These are phyloP conservation scores for Acanthamoeba lugdunensis DNA, from an alignment of 208 protist species.

Conservation along the genomic window DNA sequence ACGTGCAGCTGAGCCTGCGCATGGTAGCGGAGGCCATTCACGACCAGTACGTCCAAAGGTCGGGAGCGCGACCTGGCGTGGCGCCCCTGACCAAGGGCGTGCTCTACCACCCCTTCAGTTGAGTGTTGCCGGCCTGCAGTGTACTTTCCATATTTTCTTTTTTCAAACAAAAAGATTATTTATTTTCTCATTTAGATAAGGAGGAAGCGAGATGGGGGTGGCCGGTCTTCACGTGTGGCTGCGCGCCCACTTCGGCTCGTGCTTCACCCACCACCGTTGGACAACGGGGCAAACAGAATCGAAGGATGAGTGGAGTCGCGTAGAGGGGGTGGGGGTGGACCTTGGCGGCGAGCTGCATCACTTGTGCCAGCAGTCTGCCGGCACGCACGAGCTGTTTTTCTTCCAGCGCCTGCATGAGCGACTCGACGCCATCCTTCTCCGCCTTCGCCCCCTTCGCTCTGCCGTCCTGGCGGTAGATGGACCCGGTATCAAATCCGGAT, in stretches of 20 bases:
- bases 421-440: constrained; percentile 2
- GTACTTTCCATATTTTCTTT: not conserved
- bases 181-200: no score
- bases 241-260: not conserved
- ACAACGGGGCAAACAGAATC: not conserved
- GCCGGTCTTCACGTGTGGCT: constrained; percentile 39
- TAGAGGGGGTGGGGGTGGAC: constrained; percentile 19
- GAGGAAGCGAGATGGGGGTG: constrained; percentile 30
- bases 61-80: constrained; percentile 15
- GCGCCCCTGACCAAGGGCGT: constrained; percentile 28
- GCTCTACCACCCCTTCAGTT: constrained; percentile 9
- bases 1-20: constrained; percentile 57
- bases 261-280: constrained; percentile 23
- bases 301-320: not conserved
- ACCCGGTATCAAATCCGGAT: not conserved
- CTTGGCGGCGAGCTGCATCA: constrained; percentile 27
- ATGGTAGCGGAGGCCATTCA: constrained; percentile 63
- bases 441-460: not conserved
- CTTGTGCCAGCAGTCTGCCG: not conserved
- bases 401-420: constrained; percentile 22
- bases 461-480: constrained; percentile 24
- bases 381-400: constrained; percentile 60
- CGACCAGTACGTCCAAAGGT: constrained; percentile 47
- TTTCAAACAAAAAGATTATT: no score
- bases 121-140: not conserved